phyloP scores from a whole-genome alignment of 768 basidiomycete species.

The Suillus cothurnatus region DNA sequence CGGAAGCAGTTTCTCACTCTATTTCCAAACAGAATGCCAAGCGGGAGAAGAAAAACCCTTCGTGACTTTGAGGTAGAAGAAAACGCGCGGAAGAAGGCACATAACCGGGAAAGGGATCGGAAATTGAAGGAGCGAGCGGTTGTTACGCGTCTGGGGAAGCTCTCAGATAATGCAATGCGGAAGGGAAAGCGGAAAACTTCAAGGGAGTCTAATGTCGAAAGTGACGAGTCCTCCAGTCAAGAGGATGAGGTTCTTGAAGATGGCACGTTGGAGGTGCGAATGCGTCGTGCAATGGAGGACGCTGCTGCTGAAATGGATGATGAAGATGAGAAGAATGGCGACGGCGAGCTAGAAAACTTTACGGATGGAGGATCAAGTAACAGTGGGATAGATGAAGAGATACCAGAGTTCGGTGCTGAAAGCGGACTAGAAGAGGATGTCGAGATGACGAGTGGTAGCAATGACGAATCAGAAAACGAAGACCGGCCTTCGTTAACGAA shows the following conservation, averaged over 20 bases:
- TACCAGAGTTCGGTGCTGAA: constrained; percentile 12
- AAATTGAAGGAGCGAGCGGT: constrained; percentile 51
- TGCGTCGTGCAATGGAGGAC: constrained; percentile 33
- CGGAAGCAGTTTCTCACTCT: constrained; percentile 51
- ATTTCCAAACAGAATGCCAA: constrained; percentile 46
- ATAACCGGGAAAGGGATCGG: constrained; percentile 50
- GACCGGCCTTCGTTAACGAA: constrained; percentile 1
- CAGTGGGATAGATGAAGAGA: constrained; percentile 18
- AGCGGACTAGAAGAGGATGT: constrained; percentile 15
- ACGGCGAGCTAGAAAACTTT: constrained; percentile 15
- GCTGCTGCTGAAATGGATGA: constrained; percentile 25
- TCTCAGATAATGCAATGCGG: constrained; percentile 16
- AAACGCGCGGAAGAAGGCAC: constrained; percentile 43
- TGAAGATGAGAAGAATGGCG: constrained; percentile 25
- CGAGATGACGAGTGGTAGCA: constrained; percentile 22
- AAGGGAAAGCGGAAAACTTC: constrained; percentile 21
- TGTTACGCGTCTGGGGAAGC: constrained; percentile 19
- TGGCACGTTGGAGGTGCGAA: constrained; percentile 20
- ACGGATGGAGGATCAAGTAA: constrained; percentile 20
- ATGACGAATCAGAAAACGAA: constrained; percentile 15
- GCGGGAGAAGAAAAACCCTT: constrained; percentile 38
- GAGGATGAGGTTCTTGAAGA: constrained; percentile 15
- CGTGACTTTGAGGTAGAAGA: constrained; percentile 39
- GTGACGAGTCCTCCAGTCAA: constrained; percentile 26
- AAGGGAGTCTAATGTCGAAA: constrained; percentile 28